Evolutionary conservation across 2,329 filamentous ascomycete species (phyloP), one percentile per base, ranked within the genome.

Genomic region (Venturia nashicola): DNA sequence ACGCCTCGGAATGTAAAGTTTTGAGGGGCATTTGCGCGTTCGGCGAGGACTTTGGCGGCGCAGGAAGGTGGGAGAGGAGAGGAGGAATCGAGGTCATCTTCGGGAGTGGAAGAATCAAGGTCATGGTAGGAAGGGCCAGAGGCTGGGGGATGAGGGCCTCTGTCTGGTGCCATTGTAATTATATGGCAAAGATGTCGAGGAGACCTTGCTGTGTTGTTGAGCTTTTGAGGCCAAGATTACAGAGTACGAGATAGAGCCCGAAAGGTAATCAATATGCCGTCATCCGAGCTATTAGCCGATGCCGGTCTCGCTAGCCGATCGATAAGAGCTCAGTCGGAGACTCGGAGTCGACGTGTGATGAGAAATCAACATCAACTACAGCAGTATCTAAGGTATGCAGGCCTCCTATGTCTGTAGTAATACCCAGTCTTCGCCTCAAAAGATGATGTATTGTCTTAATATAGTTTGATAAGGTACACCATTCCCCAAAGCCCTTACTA

Each of bases 1-100:
- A 97, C 81, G 61, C 91, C 91, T 64, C 94, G 87, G 34, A 87
- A 65, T 0, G 94, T 97, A 76, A 99, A 97, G 77, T 91, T 59
- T 36, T 83, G 83, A 6, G 78, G 77, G 66, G 80, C 73, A 6
- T 70, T 68, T 3, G 76, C 75, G 16, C 71, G 72, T n/a, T 68
- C 65, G 20, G 67, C 67, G 36, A 68, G 67, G 46, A 65, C 20
- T 20, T 65, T 51, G n/a, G 64, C 63, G 44, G 63, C 63, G 51
- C 16, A 20, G 51, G 51, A 32, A 3, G 51, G 32, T 57, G 51
- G 51, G 27, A 57, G 51, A 8, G 48, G 48, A n/a, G 27, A 57
- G 51, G 27, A 9, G 27, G 27, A 36, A n/a, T 57, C 51, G 51
- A 57, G 51, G 7, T 57, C 32, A 14, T 57, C 32, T 34, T 57